Conservation (phyloP, 176 grass and related monocot genomes). For the Aegilops speltoides region DNA sequence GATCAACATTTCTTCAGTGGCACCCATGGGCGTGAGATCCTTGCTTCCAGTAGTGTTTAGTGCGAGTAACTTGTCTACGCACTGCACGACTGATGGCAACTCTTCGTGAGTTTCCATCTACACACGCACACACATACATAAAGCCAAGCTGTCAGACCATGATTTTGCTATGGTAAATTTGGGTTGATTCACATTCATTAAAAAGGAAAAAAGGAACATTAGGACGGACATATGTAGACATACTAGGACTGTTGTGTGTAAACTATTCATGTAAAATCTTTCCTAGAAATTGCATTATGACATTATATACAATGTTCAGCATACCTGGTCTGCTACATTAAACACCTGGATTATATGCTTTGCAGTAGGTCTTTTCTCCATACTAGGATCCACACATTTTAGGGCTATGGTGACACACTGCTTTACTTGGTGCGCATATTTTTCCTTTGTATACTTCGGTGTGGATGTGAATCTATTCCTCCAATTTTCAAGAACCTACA, state of each 20-base stretch:
- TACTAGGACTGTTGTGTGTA: too few species aligned
- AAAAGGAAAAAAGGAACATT: too few species aligned
- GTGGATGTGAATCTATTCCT: neutral
- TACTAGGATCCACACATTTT: neutral
- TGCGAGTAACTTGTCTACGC: neutral
- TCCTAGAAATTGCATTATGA: too few species aligned
- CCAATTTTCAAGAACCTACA: neutral
- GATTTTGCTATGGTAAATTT: too few species aligned
- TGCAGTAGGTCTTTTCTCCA: neutral
- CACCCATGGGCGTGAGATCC: neutral
- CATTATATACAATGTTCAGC: neutral
- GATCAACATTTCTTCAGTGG: neutral
- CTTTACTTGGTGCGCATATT: neutral
- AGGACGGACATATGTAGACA: too few species aligned
- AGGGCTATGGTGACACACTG: neutral
- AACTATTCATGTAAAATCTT: too few species aligned
- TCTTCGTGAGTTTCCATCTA: neutral
- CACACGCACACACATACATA: neutral
- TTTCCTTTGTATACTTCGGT: neutral
- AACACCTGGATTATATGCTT: neutral
- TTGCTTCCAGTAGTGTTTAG: neutral
- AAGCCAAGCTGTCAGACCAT: neutral
- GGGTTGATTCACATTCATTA: too few species aligned
- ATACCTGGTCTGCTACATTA: neutral
- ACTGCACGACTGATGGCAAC: neutral